These are phyloP conservation scores for Fusarium heterosporum DNA, from an alignment of 2,329 filamentous ascomycete genomes.

Conservation along the genomic window DNA sequence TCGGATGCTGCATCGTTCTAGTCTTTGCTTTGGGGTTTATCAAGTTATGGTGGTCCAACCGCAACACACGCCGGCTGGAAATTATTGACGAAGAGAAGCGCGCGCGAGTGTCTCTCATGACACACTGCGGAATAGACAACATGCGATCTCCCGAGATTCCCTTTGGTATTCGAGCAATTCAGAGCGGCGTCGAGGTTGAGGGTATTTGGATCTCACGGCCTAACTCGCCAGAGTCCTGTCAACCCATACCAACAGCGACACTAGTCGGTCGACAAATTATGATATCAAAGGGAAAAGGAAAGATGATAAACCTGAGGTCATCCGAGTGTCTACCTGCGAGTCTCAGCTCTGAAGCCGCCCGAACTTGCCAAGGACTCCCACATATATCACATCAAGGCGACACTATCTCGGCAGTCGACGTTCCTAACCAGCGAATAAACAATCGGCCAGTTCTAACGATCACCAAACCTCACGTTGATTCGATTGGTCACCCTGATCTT, in stretches of 20 bases:
- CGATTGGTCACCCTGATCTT: background rate
- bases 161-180: conserved; percentile 87
- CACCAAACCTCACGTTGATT: background rate
- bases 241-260: conserved; percentile 42
- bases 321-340: conserved; percentile 2
- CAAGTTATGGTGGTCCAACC: conserved; percentile 74
- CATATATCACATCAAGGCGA: conserved; percentile 17
- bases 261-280: conserved; percentile 30
- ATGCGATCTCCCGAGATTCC: conserved; percentile 71
- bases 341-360: background rate
- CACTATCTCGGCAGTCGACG: background rate
- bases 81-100: conserved; percentile 75
- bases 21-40: conserved; percentile 76
- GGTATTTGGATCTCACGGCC: conserved; percentile 81
- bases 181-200: conserved; percentile 84
- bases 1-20: conserved; percentile 75
- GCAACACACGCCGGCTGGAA: conserved; percentile 67
- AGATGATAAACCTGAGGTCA: conserved; percentile 20
- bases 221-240: conserved; percentile 53
- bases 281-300: conserved; percentile 41
- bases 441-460: background rate
- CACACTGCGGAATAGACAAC: conserved; percentile 62
- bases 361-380: background rate
- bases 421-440: background rate
- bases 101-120: conserved; percentile 64